Evolutionary conservation across 306 rosid species (phyloP), one percentile per base, ranked within the genome.

Genomic region (Herpetospermum pedunculosum): DNA sequence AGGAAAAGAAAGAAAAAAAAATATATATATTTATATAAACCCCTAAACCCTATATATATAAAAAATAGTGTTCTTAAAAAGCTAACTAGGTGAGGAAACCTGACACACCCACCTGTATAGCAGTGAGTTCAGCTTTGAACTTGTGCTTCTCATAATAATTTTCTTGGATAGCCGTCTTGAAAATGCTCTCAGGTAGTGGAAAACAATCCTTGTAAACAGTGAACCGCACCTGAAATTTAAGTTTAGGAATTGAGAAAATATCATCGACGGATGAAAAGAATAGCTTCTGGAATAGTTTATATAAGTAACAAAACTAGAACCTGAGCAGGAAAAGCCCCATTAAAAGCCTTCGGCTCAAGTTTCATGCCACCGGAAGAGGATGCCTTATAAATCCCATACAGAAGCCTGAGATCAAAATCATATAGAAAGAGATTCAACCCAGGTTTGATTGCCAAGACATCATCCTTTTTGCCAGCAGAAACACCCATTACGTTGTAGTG

Each of bases 301-400:
- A 48, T 38, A 70, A 43, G 57, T 35, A 62, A 76, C 38, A 54
- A 67, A 49, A 74, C 76, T 72, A 70, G 69, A 63, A 94, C 97
- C 98, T 94, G 97, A 84, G 86, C 88, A 81, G 98, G 98, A 83
- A 94, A 94, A 47, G 89, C 83, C 47, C 98, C 97, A 73, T 85
- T 80, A 16, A 94, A 94, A 71, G 97, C 98, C 55, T 80, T 81
- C 10, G 96, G 98, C 84, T 94, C 97, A 55, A 94, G 91, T 80
- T 80, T 89, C 87, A 91, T 76, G 60, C 89, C 87, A 78, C 98
- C 96, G 21, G 89, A 73, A 73, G 97, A 90, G 58, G 95, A 81
- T 57, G 98, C 98, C 72, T 79, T 83, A 78, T 83, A 94, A 78
- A 94, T 55, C 67, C 98, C 98, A 72, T 91, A 89, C 73, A 94